Evolutionary conservation across 148 eudicot genomes (phyloP), one percentile per base, ranked within the genome.

Genomic region (Rhododendron kiyosumense): DNA sequence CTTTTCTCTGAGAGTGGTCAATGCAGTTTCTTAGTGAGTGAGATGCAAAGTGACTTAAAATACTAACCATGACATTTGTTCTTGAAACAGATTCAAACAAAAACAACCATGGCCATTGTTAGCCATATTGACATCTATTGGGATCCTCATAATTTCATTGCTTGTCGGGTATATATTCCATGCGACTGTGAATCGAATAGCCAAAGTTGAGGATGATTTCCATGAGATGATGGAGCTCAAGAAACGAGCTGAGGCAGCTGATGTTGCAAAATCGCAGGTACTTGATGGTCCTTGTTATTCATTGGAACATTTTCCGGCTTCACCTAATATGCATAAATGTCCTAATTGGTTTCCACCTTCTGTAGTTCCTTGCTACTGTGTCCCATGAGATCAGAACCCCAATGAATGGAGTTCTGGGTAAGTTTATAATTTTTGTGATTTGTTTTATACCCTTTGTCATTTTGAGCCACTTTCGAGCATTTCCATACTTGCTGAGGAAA

Each of bases 331-430:
- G 30, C 75, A n/a, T 17, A n/a, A 71, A 76, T 74, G 57, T 87
- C 49, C 69, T 90, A 65, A 86, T 26, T 86, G 63, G 41, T 76
- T 86, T 87, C 34, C 41, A 22, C 32, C 84, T 75, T 45, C 48
- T 90, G 91, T 91, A 96, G 99, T 97, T 97, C 87, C 98, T 97
- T 85, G 99, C 99, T 81, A 97, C 99, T 14, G 99, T 97, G 84
- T 97, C 99, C 41, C 99, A 97, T 81, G 99, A 97, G 93, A 97
- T 97, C 89, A 89, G 99, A 85, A 97, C 99, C 86, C 99, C 99
- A 14, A 97, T 97, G 99, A 97, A 97, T 88, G 98, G 99, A 79
- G 98, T 97, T 81, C 89, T 97, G 73, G 99, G 99, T 96, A 86
- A 93, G 89, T 51, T 28, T 51, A 38, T 63, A 2, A 4, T 67